Evolutionary conservation across 2,329 filamentous ascomycete genomes (phyloP), one percentile per base, ranked within the genome.

Genomic region (Colletotrichum limetticola): DNA sequence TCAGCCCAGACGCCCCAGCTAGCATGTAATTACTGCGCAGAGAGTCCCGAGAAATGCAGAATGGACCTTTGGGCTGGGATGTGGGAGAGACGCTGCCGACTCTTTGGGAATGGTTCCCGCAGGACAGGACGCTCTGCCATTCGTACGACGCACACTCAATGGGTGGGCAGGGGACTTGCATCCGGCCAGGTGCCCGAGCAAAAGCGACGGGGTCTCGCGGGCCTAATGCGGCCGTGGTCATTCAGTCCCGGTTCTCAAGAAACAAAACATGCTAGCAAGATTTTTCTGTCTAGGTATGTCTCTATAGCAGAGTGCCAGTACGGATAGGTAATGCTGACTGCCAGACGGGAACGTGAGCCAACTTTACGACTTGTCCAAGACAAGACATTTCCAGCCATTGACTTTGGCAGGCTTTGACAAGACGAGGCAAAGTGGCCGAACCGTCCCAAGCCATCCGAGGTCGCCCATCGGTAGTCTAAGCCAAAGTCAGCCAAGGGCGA

Each of bases 401-500:
- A 28, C 55, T 46, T 71, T 59, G 37, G 42, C 42, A 49, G 19
- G n/a, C 19, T 49, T n/a, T 49, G 68, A 55, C 63, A 58, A 24
- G 22, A 52, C 26, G 30, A 28, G 42, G 56, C 32, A 60, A 28
- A 56, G 35, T 49, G 26, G n/a, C 66, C 59, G 49, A 53, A 35
- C 22, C 56, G 46, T 35, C 64, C 30, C 32, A 61, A 53, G 58
- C 68, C 65, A 62, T 57, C 37, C 65, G 26, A 52, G 30, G 65
- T 68, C 42, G 37, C n/a, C 66, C 66, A 56, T 56, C 70, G 55
- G 66, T 56, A 49, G 60, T 70, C 70, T 70, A 70, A 62, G 55
- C 70, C 59, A 59, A 35, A 56, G 55, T 24, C 56, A 11, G 66
- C n/a, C 59, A 66, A 56, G 66, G 60, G 71, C 49, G 61, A 72